Base-by-base conservation (phyloP, 1,284 basidiomycete genomes). In the Boletus smithii region DNA sequence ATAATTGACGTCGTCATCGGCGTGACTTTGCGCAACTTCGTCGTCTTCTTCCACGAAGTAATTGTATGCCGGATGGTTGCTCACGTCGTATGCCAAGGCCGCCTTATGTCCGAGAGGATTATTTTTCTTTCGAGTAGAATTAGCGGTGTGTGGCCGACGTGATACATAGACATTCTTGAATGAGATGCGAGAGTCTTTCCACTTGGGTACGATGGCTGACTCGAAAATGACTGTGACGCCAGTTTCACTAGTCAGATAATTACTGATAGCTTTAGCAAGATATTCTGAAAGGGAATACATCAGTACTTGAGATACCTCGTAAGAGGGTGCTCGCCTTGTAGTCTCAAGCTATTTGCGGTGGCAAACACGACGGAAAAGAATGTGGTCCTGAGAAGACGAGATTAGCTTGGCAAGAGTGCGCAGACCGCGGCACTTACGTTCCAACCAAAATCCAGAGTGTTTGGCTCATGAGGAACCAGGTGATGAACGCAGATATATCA, bases 101-200 rank as follows among this genome's bases (percentile, higher is more conserved):
- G 79, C 75, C 47, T 70, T 67, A 51, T 87, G 78, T 24, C 70
- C 72, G 9, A 63, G 55, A 44, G 49, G 45, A 24, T 49, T 49
- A 31, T 27, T 59, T 54, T 59, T 54, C 53, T 46, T 53, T 39
- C 36, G 29, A 2, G 46, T 41, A 24, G 54, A 37, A 8, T 53
- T 39, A 13, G 56, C 44, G 20, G 64, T 47, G 5, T 62, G 58
- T 2, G 90, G 88, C 5, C 92, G 80, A 3, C 92, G 83, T 10
- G 93, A 95, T 36, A 99, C 77, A 61, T 92, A 98, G 36, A 99
- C 95, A 58, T 98, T 97, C 62, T 93, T 91, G 77, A 99, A 97
- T 1, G 92, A 93, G 52, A 99, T 90, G 17, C 88, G 85, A 13
- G 91, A 95, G 59, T 95, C 91, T 51, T 91, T 91, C 93, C 95